Base-by-base conservation (phyloP, 768 basidiomycete species). In the Pisolithus albus region DNA sequence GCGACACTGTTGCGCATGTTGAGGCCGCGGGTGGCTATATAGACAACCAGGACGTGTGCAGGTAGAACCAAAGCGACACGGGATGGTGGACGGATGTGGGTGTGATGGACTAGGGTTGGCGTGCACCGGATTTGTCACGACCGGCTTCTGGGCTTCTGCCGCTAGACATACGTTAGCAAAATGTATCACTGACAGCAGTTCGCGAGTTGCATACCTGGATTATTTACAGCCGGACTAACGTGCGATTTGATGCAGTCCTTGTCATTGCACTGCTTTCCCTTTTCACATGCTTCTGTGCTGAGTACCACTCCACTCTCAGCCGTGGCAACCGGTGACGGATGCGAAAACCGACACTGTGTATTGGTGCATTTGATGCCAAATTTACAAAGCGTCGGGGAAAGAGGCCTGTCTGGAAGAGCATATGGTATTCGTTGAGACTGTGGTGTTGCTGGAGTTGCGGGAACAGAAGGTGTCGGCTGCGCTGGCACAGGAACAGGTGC, bases 271-370 rank as follows among this genome's bases (percentile, higher is more conserved):
- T 86, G 74, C 64, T 84, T 87, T 16, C 90, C 90, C 46, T 85
- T 82, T 60, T 93, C 89, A 67, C 96, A 99, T 18, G 91, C 75
- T 52, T 98, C 95, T 52, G 89, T 92, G 60, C 89, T 95, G 51
- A 99, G 75, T 1, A 98, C 96, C 56, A 99, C 79, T 8, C 94
- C 96, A 60, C 88, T 93, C 70, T 95, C 92, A 30, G 87, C 77
- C 16, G 95, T 96, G 6, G 96, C 94, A 3, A 93, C 91, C n/a
- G 96, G 96, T 8, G 89, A 92, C 5, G 96, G 94, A 67, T 99
- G 96, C 8, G 92, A 91, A 67, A 83, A 98, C 16, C 87, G 78
- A 67, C 96, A 99, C 43, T 84, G 76, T 0, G 87, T 76, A 66
- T 97, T 95, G 46, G 86, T 87, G 70, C 96, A 99, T 58, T 93